Conservation (phyloP, 2,329 filamentous ascomycete genomes). For the Aspergillus pseudotamarii region DNA sequence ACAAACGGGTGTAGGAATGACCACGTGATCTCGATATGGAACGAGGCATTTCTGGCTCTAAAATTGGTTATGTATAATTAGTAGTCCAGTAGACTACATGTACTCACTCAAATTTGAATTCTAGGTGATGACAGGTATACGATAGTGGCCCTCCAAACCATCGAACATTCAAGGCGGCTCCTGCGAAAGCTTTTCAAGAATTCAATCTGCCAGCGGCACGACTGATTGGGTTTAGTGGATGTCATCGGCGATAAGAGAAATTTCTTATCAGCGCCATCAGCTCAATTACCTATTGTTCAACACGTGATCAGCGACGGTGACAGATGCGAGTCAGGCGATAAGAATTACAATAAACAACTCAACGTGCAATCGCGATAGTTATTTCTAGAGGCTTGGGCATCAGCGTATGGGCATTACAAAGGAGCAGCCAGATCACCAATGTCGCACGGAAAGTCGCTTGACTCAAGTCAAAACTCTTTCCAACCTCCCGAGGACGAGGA, state of each 20-base stretch:
- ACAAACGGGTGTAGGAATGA: too few relatives aligned
- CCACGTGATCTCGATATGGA: not conserved
- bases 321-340: not conserved
- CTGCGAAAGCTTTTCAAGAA: not conserved
- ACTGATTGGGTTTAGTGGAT: too few relatives aligned
- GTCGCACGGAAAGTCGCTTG: slow-evolving; percentile 25
- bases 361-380: not conserved
- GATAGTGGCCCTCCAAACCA: too few relatives aligned
- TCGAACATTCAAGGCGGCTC: not conserved
- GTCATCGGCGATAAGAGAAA: not conserved
- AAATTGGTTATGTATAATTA: accelerated
- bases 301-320: not conserved
- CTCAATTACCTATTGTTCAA: not conserved
- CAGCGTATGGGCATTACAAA: too few relatives aligned
- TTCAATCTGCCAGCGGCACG: not conserved
- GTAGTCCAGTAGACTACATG: too few relatives aligned
- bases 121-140: too few relatives aligned
- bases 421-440: slow-evolving; percentile 12
- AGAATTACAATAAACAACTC: not conserved
- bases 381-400: not conserved
- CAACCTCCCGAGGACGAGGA: slow-evolving; percentile 17
- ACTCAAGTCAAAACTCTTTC: slow-evolving; percentile 24
- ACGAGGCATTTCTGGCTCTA: not conserved
- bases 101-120: not conserved
- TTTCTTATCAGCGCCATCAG: not conserved